phyloP scores from a whole-genome alignment of 768 basidiomycete genomes.

The Phanerodontia chrysosporium region DNA sequence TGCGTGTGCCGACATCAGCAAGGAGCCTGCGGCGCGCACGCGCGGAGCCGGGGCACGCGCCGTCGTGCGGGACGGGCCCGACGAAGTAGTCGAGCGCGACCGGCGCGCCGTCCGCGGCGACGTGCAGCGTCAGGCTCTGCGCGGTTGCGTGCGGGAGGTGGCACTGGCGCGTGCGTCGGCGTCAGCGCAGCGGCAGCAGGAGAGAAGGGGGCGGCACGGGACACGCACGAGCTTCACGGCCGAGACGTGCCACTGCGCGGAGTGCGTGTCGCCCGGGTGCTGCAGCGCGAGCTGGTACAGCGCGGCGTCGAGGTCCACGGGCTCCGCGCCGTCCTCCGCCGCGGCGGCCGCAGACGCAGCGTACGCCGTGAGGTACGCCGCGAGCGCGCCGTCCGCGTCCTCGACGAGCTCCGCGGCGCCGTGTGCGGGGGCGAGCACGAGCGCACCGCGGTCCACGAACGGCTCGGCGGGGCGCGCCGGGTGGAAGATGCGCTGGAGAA shows the following conservation, averaged over 20 bases:
- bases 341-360: constrained; percentile 32
- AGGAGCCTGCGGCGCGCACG: constrained; percentile 7
- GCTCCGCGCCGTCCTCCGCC: constrained; percentile 11
- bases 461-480: constrained; percentile 32
- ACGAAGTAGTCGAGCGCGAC: constrained; percentile 72
- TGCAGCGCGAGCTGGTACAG: constrained; percentile 57
- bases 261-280: constrained; percentile 38
- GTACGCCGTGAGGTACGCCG: constrained; percentile 45
- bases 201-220: background rate
- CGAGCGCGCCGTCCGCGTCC: constrained; percentile 32
- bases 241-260: constrained; percentile 49
- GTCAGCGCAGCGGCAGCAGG: background rate
- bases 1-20: constrained; percentile 25
- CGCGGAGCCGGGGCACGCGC: constrained; percentile 47
- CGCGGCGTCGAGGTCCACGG: background rate
- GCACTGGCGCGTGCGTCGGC: constrained; percentile 37
- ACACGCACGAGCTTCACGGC: constrained; percentile 55
- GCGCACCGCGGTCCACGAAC: constrained; percentile 40
- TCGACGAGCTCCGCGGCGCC: constrained; percentile 25
- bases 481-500: constrained; percentile 54
- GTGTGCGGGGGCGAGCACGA: constrained; percentile 29
- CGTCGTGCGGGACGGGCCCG: constrained; percentile 62
- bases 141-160: constrained; percentile 51
- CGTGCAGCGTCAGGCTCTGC: constrained; percentile 57
- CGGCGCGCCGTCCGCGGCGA: constrained; percentile 40